A percentile compares a stretch with the other conserved stretches of the same genome.
Evolutionary conservation across 345 rosid genomes (phyloP).

Genomic region (Streptanthus diversifolius): DNA sequence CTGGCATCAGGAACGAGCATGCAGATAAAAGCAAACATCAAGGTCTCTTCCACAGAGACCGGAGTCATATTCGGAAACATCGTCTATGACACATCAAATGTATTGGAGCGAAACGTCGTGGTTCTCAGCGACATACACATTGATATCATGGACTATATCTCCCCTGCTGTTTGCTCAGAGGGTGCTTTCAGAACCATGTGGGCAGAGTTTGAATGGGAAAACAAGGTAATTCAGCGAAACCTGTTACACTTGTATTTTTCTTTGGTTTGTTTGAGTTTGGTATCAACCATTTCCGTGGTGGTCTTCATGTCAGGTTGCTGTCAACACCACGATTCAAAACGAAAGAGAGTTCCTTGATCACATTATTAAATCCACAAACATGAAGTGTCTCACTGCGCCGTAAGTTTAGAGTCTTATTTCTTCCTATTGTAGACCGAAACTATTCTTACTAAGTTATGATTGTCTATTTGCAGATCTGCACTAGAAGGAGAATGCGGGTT

Average conservation of each 20-base stretch:
- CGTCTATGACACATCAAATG: conserved; percentile 92
- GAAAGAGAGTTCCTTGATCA: conserved; percentile 41
- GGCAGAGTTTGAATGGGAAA: conserved; percentile 99
- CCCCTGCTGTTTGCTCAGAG: conserved; percentile 90
- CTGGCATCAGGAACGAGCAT: conserved; percentile 91
- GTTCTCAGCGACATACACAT: conserved; percentile 97
- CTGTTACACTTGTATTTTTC: neutral
- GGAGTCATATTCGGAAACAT: conserved; percentile 98
- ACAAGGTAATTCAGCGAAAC: conserved; percentile 56
- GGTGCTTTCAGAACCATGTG: conserved; percentile 95
- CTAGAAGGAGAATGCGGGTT: conserved; percentile 82
- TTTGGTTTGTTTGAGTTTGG: neutral
- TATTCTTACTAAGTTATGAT: neutral
- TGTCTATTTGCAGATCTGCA: conserved; percentile 51
- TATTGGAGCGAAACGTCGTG: conserved; percentile 81
- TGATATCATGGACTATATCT: conserved; percentile 98
- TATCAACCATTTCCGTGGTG: neutral
- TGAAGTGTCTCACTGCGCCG: conserved; percentile 40
- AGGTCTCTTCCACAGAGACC: conserved; percentile 98
- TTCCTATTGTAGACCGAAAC: neutral
- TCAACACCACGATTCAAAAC: conserved; percentile 35
- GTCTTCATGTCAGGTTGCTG: conserved; percentile 35
- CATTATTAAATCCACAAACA: conserved; percentile 39
- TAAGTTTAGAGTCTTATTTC: conserved; percentile 11
- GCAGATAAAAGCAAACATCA: conserved; percentile 97